Percentiles rank a stretch among this genome's conserved stretches.
Evolutionary conservation across 352 stramenopile genomes (phyloP).

Genomic region (Phytophthora ohioensis): DNA sequence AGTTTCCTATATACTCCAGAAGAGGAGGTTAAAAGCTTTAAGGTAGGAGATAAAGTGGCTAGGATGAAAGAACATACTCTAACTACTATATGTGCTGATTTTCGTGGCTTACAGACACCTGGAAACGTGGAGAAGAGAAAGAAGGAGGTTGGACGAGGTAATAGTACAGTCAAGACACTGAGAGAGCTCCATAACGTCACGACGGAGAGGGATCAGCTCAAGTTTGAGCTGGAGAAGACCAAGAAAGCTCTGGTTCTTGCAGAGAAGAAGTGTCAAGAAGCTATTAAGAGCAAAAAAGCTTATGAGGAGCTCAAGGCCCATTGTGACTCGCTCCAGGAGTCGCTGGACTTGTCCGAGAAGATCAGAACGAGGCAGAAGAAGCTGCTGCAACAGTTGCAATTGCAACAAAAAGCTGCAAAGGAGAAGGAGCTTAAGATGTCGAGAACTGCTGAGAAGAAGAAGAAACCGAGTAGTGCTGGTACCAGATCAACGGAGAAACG

Average conservation of each 20-base stretch:
- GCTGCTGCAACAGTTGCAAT: slow-evolving; percentile 73
- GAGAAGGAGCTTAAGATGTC: slow-evolving; percentile 11
- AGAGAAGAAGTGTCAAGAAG: slow-evolving; percentile 64
- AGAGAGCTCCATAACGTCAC: slow-evolving; percentile 73
- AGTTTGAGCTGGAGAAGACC: slow-evolving; percentile 76
- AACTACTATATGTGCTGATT: slow-evolving; percentile 15
- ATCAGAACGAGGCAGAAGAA: slow-evolving; percentile 84
- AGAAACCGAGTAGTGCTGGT: slow-evolving; percentile 16
- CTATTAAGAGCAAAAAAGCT: slow-evolving; percentile 54
- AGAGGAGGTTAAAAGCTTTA: slow-evolving; percentile 11
- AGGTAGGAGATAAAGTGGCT: slow-evolving; percentile 9
- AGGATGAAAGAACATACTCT: slow-evolving; percentile 9
- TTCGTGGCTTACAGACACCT: slow-evolving; percentile 19
- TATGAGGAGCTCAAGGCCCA: slow-evolving; percentile 80
- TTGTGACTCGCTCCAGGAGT: slow-evolving; percentile 81
- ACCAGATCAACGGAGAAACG: slow-evolving; percentile 13
- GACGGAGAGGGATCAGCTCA: slow-evolving; percentile 80
- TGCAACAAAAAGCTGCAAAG: slow-evolving; percentile 30
- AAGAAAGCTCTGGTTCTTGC: slow-evolving; percentile 49
- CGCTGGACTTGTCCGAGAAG: slow-evolving; percentile 81
- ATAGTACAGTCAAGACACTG: slow-evolving; percentile 41
- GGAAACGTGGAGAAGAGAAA: slow-evolving; percentile 13
- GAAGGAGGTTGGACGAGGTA: slow-evolving; percentile 36
- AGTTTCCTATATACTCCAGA: slow-evolving; percentile 27
- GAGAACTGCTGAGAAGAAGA: slow-evolving; percentile 24